Conservation (phyloP, 2,329 filamentous ascomycete species). For the Stachybotrys chlorohalonatus region DNA sequence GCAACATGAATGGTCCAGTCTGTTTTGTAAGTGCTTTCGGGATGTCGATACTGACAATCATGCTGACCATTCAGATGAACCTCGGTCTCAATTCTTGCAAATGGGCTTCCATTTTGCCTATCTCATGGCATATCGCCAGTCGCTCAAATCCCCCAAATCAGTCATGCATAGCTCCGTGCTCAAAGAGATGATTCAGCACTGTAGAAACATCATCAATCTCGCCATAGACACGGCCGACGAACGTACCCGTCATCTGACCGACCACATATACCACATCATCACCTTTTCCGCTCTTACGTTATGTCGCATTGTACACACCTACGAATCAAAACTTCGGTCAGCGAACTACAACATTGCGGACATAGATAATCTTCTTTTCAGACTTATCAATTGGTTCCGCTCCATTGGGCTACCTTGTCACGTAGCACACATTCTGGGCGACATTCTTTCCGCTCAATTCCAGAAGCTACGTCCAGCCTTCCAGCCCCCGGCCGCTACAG, state of each 20-base stretch:
- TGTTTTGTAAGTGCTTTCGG: conserved; percentile 10
- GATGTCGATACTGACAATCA: not conserved
- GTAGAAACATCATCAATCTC: conserved; percentile 15
- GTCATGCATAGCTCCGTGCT: conserved; percentile 6
- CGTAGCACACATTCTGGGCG: conserved; percentile 12
- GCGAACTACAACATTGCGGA: conserved; percentile 5
- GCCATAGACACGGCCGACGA: conserved; percentile 18
- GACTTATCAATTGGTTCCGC: conserved; percentile 12
- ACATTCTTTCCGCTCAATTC: conserved; percentile 13
- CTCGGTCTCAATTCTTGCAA: conserved; percentile 18
- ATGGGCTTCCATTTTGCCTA: conserved; percentile 19
- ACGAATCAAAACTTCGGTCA: conserved; percentile 9
- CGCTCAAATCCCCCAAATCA: conserved; percentile 8
- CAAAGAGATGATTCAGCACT: conserved; percentile 12
- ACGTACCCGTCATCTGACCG: conserved; percentile 16
- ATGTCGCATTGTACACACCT: conserved; percentile 11
- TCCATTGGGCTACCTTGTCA: conserved; percentile 15
- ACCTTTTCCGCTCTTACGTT: conserved; percentile 15
- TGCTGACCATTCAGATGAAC: conserved; percentile 7
- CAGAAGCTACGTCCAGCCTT: conserved; percentile 9
- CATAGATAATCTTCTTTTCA: conserved; percentile 8
- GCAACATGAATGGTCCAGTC: conserved; percentile 10
- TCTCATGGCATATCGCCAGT: conserved; percentile 13
- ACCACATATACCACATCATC: conserved; percentile 19
- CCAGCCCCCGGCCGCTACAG: not conserved